Evolutionary conservation across 2,329 filamentous ascomycete species (phyloP), one percentile per base, ranked within the genome.

Genomic region (Cryphonectria nitschkei): DNA sequence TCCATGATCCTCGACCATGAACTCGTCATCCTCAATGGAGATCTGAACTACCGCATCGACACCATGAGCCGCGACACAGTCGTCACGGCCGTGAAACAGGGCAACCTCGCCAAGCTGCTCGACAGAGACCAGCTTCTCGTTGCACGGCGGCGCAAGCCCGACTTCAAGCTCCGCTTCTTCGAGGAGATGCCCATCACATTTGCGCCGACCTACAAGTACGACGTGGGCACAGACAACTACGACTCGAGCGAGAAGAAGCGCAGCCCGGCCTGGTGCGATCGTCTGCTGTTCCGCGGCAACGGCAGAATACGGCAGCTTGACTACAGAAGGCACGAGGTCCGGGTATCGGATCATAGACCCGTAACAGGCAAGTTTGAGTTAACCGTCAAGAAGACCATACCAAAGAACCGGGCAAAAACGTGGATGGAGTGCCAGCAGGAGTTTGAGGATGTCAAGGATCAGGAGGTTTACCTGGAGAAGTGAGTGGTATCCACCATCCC

Each of bases 21-120:
- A 81, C 92, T 99, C n/a, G 98, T 95, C 80, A 90, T 99, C 64
- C 83, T 98, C 58, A 98, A 98, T 76, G 96, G 96, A 39, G 96
- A 99, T 79, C 86, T 99, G 65, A 99, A 99, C 81, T 99, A 99
- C 80, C 94, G 96, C 73, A 98, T 99, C 77, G 96, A 99, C 80
- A 94, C 95, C 34, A 98, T 98, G 89, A 94, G 94, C 26, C 93
- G 96, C 65, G 94, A 98, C 77, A 94, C 93, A 0, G 95, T 99
- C 3, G 92, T 98, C 68, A 91, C 91, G 72, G 94, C 94, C 1
- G 89, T 98, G 66, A 91, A 93, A 74, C 87, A 91, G 58, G 91
- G 92, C 73, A 97, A 98, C 75, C 85, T 98, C 2, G 78, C 85
- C 39, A 97, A 97, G 78, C 87, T 99, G 1, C 89, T 99, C 0